These are phyloP conservation scores for Gautieria morchelliformis DNA, from an alignment of 768 basidiomycete genomes.

Conservation along the genomic window DNA sequence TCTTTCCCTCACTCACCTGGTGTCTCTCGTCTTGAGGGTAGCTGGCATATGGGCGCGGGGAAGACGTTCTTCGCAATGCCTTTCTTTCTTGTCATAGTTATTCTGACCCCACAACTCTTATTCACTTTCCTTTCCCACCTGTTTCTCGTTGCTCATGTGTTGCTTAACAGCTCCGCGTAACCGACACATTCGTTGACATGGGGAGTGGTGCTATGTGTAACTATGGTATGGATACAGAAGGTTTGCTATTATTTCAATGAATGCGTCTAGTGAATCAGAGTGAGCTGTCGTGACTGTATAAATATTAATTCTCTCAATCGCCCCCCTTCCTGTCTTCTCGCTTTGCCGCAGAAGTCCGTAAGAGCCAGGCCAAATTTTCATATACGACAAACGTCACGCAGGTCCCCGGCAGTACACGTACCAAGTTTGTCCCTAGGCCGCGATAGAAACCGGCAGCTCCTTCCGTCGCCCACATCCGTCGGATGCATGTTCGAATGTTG, in stretches of 20 bases:
- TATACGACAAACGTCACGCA: constrained; percentile 98
- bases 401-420: constrained; percentile 92
- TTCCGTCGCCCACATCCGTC: constrained; percentile 72
- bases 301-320: too few relatives aligned
- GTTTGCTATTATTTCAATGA: too few relatives aligned
- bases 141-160: not conserved
- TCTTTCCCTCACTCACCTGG: not conserved
- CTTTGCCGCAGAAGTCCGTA: constrained; percentile 55
- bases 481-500: constrained; percentile 72
- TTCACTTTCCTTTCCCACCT: not conserved
- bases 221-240: not conserved
- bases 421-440: constrained; percentile 86
- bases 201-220: not conserved
- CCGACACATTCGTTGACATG: not conserved
- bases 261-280: too few relatives aligned
- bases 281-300: too few relatives aligned
- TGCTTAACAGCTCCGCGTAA: not conserved
- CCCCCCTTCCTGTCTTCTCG: constrained; percentile 24
- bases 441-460: constrained; percentile 86
- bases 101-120: constrained; percentile 1
- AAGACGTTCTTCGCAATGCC: constrained; percentile 8
- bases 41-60: constrained; percentile 2
- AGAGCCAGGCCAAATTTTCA: constrained; percentile 80
- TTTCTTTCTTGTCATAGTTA: constrained; percentile 11
- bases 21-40: constrained; percentile 8